phyloP scores from a whole-genome alignment of 306 rosid genomes.

The Dalbergia oliveri region DNA sequence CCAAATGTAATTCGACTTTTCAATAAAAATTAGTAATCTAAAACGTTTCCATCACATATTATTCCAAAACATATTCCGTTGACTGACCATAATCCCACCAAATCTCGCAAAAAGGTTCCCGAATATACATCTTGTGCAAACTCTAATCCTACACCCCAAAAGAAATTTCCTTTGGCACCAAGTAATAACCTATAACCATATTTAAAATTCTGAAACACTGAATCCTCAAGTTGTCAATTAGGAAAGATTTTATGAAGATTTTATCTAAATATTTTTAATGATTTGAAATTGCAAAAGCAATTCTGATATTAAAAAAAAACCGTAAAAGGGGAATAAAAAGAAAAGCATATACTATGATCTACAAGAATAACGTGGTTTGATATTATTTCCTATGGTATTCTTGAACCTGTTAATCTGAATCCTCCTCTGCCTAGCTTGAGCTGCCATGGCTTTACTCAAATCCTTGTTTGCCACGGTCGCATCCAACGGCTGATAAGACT shows the following conservation, averaged over 20 bases:
- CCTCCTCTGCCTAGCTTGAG: conserved; percentile 71
- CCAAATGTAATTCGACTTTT: not conserved
- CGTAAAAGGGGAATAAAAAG: not conserved
- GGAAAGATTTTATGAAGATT: no score
- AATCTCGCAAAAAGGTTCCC: not conserved
- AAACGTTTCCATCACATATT: not conserved
- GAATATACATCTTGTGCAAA: not conserved
- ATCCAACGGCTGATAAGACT: conserved; percentile 46
- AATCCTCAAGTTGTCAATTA: no score
- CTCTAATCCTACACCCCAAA: not conserved
- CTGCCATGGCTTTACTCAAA: conserved; percentile 46
- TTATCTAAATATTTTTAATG: not conserved
- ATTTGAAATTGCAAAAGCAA: no score
- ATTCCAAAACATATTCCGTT: not conserved
- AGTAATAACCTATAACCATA: conserved; percentile 1
- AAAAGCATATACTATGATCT: conserved; percentile 12
- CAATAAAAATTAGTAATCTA: not conserved
- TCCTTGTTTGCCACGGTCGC: conserved; percentile 13
- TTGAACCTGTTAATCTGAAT: conserved; percentile 60
- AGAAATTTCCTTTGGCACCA: not conserved
- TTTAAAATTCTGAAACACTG: not conserved
- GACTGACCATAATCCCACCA: not conserved
- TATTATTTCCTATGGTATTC: conserved; percentile 43
- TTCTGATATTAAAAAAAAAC: not conserved
- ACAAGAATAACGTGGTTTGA: conserved; percentile 25